These are phyloP conservation scores for Aotearoamyces nothofagi DNA, from an alignment of 2,329 filamentous ascomycete species.

Conservation along the genomic window DNA sequence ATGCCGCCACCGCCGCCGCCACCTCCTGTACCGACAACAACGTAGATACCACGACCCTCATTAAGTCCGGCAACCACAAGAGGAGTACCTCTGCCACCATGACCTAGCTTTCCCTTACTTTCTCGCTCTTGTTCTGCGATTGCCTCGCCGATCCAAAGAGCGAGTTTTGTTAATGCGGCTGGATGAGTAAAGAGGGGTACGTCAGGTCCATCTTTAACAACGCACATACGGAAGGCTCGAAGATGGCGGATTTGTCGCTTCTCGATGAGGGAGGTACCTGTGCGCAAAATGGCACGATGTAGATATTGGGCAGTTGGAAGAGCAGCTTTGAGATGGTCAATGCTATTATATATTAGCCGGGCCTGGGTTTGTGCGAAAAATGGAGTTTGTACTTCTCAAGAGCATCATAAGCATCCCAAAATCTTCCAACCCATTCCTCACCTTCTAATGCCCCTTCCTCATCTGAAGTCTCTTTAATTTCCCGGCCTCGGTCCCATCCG, in stretches of 20 bases:
- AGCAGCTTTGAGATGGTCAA: slow-evolving; percentile 61
- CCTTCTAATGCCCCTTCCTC: slow-evolving; percentile 30
- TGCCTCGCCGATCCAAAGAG: slow-evolving; percentile 87
- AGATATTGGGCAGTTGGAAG: slow-evolving; percentile 78
- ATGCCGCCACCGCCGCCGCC: slow-evolving; percentile 58
- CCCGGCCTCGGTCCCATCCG: slow-evolving; percentile 19
- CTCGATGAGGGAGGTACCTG: slow-evolving; percentile 77
- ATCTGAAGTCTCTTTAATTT: slow-evolving; percentile 29
- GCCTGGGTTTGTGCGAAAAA: slow-evolving; percentile 14
- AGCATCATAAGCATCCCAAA: slow-evolving; percentile 60
- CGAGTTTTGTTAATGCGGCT: slow-evolving; percentile 81
- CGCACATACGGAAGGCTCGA: slow-evolving; percentile 83
- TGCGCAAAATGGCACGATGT: slow-evolving; percentile 83
- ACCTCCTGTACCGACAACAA: slow-evolving; percentile 85
- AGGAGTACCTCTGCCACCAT: slow-evolving; percentile 61
- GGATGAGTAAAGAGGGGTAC: slow-evolving; percentile 86
- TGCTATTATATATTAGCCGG: slow-evolving; percentile 33
- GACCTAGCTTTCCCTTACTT: slow-evolving; percentile 48
- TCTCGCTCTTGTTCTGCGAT: slow-evolving; percentile 81
- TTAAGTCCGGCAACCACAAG: slow-evolving; percentile 84
- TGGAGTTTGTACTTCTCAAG: slow-evolving; percentile 47
- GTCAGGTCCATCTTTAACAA: slow-evolving; percentile 90
- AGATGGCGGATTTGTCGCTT: slow-evolving; percentile 92
- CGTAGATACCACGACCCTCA: slow-evolving; percentile 72
- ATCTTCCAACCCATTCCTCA: slow-evolving; percentile 50